Evolutionary conservation across 768 basidiomycete species (phyloP).

Genomic region (Pleurotus cornucopiae): DNA sequence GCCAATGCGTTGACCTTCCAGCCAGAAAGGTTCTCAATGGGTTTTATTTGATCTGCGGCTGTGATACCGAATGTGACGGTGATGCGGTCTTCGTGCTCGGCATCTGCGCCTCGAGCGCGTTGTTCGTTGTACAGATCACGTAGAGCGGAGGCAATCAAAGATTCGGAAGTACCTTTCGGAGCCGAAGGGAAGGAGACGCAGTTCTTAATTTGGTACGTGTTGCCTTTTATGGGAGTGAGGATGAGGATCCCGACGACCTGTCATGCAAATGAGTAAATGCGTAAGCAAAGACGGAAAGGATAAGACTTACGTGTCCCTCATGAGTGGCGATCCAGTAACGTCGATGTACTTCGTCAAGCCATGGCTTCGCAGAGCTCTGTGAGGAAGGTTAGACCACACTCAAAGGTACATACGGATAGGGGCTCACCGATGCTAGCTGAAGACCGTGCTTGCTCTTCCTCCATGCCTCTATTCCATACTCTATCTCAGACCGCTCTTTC

Average conservation of each 20-base stretch:
- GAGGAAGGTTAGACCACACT: too few species aligned
- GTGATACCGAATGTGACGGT: conserved; percentile 47
- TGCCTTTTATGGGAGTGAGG: conserved; percentile 41
- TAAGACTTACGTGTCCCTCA: conserved; percentile 20
- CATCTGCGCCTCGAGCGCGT: conserved; percentile 8
- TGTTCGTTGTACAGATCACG: conserved; percentile 27
- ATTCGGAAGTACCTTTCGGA: conserved; percentile 51
- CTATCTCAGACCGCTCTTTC: conserved; percentile 41
- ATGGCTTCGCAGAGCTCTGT: conserved; percentile 45
- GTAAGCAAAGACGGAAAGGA: not conserved
- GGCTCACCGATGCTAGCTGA: conserved; percentile 48
- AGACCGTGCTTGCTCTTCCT: conserved; percentile 46
- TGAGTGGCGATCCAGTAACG: conserved; percentile 53
- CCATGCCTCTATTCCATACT: conserved; percentile 56
- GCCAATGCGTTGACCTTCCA: conserved; percentile 42
- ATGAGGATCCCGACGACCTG: conserved; percentile 47
- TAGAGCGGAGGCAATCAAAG: conserved; percentile 44
- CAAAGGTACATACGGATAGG: not conserved
- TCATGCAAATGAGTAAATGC: not conserved
- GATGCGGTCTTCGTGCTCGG: conserved; percentile 17
- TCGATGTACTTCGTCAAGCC: conserved; percentile 51
- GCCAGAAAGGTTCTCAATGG: conserved; percentile 40
- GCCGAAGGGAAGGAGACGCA: conserved; percentile 48
- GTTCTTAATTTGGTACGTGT: conserved; percentile 56
- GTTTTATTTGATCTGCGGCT: conserved; percentile 35